phyloP scores from a whole-genome alignment of 495 filamentous ascomycete species.

The Penicillium robsamsonii region DNA sequence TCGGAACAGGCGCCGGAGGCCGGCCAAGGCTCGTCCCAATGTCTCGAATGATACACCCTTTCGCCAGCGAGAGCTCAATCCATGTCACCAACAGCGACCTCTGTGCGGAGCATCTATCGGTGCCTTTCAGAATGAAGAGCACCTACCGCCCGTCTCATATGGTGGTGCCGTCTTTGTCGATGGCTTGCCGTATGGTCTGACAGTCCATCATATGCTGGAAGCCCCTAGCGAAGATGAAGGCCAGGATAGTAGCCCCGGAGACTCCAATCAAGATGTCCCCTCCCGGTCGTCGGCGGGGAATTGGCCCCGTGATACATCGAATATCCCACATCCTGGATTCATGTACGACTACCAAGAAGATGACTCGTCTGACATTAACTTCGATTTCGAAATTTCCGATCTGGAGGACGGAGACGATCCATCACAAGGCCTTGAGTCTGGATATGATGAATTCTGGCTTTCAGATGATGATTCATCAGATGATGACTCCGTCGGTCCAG shows the following conservation, averaged over 20 bases:
- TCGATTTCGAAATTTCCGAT: conserved; percentile 51
- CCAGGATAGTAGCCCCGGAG: conserved; percentile 45
- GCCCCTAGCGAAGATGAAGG: conserved; percentile 65
- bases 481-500: conserved; percentile 39
- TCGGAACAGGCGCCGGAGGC: conserved; percentile 44
- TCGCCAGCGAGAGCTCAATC: conserved; percentile 36
- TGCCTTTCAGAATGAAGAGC: conserved; percentile 77
- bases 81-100: conserved; percentile 68
- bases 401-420: conserved; percentile 45
- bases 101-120: conserved; percentile 89
- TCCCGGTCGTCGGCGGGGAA: conserved; percentile 41
- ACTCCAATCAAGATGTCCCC: conserved; percentile 32
- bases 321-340: conserved; percentile 22
- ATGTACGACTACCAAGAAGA: conserved; percentile 37
- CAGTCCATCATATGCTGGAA: conserved; percentile 93
- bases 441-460: conserved; percentile 40
- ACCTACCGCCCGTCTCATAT: conserved; percentile 85
- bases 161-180: conserved; percentile 85
- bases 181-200: conserved; percentile 82
- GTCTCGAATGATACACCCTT: conserved; percentile 33
- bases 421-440: conserved; percentile 29
- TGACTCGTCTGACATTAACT: conserved; percentile 32
- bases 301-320: conserved; percentile 24
- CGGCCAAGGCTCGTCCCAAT: conserved; percentile 37
- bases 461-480: conserved; percentile 50